Base-by-base conservation (phyloP, 345 rosid genomes). In the Streptanthus diversifolius region DNA sequence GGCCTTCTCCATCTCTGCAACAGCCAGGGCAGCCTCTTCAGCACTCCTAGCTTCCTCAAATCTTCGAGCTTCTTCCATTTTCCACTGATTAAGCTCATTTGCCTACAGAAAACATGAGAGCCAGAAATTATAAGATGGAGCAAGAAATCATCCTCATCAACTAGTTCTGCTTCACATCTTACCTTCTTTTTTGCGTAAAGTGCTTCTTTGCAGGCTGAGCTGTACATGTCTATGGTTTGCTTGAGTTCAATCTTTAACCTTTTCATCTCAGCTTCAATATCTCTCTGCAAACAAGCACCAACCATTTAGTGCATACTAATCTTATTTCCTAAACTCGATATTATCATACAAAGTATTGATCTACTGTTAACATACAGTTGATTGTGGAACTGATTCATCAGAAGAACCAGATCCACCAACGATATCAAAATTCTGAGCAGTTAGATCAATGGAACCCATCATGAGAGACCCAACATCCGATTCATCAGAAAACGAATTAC, bases 171-270 rank as follows among this genome's bases (percentile, higher is more conserved):
- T 87, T 77, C 76, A 48, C 1, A 5, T 18, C 7, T 58, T 80
- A 93, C 98, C 90, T 82, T 85, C 70, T 70, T 82, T 74, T 90
- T 89, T 35, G 93, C 92, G 5, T 79, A 64, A 15, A 93, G 83
- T 67, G 98, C 97, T 85, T 90, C 97, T 81, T 85, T 86, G 82
- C 98, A 90, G 59, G 97, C 97, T 66, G 84, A 79, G 79, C 90
- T 85, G 52, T 90, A 93, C 97, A 93, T 82, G 63, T 89, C 93
- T 83, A 90, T 89, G 49, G 98, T 93, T 83, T 90, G 98, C 80
- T 75, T 90, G 53, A 93, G 93, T 63, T 93, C 97, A 72, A 85
- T 81, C 87, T 83, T 89, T 63, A 93, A 76, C 72, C 90, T 90
- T 81, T 77, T 86, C 98, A 93, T 90, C 83, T 93, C 98, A 13